Percentiles rank a stretch among this genome's conserved stretches.
Conservation (phyloP, 768 basidiomycete genomes). For the Tulasnella sp. region DNA sequence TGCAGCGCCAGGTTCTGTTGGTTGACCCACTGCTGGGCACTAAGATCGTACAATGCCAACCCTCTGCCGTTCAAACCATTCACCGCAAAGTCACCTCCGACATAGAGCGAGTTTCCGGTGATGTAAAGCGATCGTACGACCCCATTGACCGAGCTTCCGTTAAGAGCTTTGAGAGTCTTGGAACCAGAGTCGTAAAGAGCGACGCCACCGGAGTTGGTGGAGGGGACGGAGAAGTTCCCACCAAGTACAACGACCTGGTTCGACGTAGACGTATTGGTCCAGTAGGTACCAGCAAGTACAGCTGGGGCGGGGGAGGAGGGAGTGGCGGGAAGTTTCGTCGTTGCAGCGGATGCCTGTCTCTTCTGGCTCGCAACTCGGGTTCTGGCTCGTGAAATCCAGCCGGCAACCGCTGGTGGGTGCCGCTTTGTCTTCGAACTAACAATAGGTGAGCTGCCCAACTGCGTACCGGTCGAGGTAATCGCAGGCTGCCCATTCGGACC, state of each 20-base stretch:
- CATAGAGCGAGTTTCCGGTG: slow-evolving; percentile 51
- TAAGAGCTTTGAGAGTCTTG: slow-evolving; percentile 39
- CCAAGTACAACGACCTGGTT: slow-evolving; percentile 68
- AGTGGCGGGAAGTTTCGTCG: slow-evolving; percentile 42
- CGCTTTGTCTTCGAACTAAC: slow-evolving; percentile 27
- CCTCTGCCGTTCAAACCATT: slow-evolving; percentile 44
- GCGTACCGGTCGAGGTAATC: slow-evolving; percentile 46
- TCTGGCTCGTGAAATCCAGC: slow-evolving; percentile 21
- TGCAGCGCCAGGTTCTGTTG: slow-evolving; percentile 48
- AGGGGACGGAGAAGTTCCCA: slow-evolving; percentile 60
- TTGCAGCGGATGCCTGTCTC: slow-evolving; percentile 37
- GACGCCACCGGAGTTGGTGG: slow-evolving; percentile 36
- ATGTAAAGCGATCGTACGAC: slow-evolving; percentile 68
- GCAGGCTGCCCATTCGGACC: slow-evolving; percentile 41
- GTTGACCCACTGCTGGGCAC: slow-evolving; percentile 47
- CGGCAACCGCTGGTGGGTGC: slow-evolving; percentile 32
- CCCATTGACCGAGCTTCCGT: slow-evolving; percentile 55
- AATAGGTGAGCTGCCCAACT: slow-evolving; percentile 32
- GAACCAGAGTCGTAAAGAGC: slow-evolving; percentile 56
- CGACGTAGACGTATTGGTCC: slow-evolving; percentile 62
- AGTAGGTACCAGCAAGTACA: slow-evolving; percentile 77
- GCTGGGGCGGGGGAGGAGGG: slow-evolving; percentile 58
- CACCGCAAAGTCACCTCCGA: slow-evolving; percentile 76
- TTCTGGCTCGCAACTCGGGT: background rate
- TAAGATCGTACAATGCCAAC: slow-evolving; percentile 71